A percentile compares a stretch with the other conserved stretches of the same genome.
phyloP scores from a whole-genome alignment of 2,329 filamentous ascomycete genomes.

The Clarireedia hainanense region DNA sequence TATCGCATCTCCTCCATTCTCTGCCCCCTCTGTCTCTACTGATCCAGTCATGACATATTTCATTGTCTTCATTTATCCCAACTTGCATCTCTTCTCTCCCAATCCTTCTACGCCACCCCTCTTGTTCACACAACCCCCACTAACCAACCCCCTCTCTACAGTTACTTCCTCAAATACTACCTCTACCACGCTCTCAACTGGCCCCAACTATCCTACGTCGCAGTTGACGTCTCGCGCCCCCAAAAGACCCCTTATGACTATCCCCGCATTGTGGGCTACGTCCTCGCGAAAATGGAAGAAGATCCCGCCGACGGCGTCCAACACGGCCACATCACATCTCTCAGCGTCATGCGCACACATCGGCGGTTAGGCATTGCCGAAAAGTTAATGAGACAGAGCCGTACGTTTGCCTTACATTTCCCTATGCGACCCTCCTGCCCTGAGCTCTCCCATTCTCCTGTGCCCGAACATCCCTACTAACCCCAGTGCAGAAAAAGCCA shows the following conservation, averaged over 20 bases:
- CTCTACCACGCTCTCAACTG: constrained; percentile 97
- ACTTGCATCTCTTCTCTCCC: neutral
- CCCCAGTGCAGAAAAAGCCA: constrained; percentile 64
- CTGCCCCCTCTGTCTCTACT: no score
- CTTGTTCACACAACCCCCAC: neutral
- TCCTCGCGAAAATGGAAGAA: constrained; percentile 99
- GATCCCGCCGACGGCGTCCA: constrained; percentile 84
- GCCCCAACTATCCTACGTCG: constrained; percentile 95
- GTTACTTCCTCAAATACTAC: constrained; percentile 99
- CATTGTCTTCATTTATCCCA: neutral
- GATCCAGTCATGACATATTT: no score
- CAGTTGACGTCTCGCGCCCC: constrained; percentile 81
- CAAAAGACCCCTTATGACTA: constrained; percentile 75
- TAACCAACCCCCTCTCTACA: constrained; percentile 3
- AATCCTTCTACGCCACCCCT: neutral
- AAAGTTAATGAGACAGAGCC: constrained; percentile 94
- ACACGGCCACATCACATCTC: constrained; percentile 91
- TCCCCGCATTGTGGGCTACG: constrained; percentile 96
- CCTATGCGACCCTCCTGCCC: neutral
- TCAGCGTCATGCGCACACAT: constrained; percentile 96
- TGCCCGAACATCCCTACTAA: constrained; percentile 3
- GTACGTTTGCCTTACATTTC: constrained; percentile 44
- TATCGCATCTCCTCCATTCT: neutral
- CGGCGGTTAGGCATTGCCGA: constrained; percentile 85
- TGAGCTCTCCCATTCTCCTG: neutral